phyloP scores from a whole-genome alignment of 768 basidiomycete species.

The Arthromyces matolae region DNA sequence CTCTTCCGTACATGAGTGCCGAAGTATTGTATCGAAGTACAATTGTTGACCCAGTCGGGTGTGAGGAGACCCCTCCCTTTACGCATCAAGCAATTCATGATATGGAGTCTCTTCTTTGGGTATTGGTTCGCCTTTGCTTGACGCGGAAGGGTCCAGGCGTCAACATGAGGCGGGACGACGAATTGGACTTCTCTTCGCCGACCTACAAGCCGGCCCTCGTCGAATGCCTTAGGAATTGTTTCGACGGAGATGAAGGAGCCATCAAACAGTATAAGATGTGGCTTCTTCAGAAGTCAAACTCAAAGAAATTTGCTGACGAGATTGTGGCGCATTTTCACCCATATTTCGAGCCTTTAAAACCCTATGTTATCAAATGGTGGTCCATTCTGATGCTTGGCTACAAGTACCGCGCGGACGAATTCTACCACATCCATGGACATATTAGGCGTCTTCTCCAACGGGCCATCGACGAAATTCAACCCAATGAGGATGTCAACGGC shows the following conservation, averaged over 20 bases:
- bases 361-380: conserved; percentile 2
- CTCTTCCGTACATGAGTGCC: not conserved
- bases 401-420: conserved; percentile 1
- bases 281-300: not conserved
- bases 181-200: not conserved
- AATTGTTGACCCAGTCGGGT: too few relatives aligned
- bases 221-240: not conserved
- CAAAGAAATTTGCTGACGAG: not conserved
- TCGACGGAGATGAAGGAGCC: not conserved
- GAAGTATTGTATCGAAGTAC: not conserved
- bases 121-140: conserved; percentile 16
- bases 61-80: not conserved
- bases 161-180: not conserved
- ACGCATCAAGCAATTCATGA: conserved; percentile 12
- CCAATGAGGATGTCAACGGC: not conserved
- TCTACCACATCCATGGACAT: not conserved
- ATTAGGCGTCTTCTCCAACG: not conserved
- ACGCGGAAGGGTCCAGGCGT: conserved; percentile 16
- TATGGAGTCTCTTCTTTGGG: conserved; percentile 22
- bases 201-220: not conserved
- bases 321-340: too few relatives aligned
- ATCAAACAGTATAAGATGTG: not conserved
- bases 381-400: not conserved
- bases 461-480: not conserved
- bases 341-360: not conserved